Percentiles rank a stretch among this genome's conserved stretches.
Evolutionary conservation across 139 green algal genomes (phyloP).

Genomic region (Zygnema circumcarinatum): DNA sequence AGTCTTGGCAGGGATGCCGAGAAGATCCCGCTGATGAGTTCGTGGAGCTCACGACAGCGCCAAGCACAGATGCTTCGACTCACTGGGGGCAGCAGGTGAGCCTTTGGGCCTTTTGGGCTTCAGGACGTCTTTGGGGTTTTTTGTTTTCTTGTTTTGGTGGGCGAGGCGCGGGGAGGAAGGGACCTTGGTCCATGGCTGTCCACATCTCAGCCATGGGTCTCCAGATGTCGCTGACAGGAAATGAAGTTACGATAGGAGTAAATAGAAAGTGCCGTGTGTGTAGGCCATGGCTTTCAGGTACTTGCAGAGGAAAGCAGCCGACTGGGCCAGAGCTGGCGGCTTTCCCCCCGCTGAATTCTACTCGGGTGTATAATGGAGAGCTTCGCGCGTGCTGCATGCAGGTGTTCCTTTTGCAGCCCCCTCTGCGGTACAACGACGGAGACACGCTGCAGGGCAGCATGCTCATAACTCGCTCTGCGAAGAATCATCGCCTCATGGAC

Average conservation of each 20-base stretch:
- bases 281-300: too few relatives aligned
- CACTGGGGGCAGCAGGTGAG: constrained; percentile 95
- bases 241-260: too few relatives aligned
- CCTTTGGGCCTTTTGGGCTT: neutral
- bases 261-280: too few relatives aligned
- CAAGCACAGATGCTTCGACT: constrained; percentile 83
- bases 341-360: too few relatives aligned
- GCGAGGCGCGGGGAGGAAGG: constrained; percentile 1
- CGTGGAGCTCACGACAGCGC: constrained; percentile 83
- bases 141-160: neutral
- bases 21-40: constrained; percentile 73
- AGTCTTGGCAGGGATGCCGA: constrained; percentile 64
- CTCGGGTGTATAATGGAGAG: too few relatives aligned
- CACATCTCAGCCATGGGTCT: too few relatives aligned
- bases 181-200: too few relatives aligned
- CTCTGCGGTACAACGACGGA: constrained; percentile 65
- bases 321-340: too few relatives aligned
- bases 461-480: constrained; percentile 68
- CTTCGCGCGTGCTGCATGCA: too few relatives aligned
- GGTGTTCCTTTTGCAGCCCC: constrained; percentile 72
- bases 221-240: too few relatives aligned
- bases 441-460: constrained; percentile 68
- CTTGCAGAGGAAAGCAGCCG: too few relatives aligned
- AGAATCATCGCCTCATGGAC: constrained; percentile 89
- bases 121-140: too few relatives aligned